Evolutionary conservation across 768 basidiomycete species (phyloP).

Genomic region (Asterophora lycoperdoides): DNA sequence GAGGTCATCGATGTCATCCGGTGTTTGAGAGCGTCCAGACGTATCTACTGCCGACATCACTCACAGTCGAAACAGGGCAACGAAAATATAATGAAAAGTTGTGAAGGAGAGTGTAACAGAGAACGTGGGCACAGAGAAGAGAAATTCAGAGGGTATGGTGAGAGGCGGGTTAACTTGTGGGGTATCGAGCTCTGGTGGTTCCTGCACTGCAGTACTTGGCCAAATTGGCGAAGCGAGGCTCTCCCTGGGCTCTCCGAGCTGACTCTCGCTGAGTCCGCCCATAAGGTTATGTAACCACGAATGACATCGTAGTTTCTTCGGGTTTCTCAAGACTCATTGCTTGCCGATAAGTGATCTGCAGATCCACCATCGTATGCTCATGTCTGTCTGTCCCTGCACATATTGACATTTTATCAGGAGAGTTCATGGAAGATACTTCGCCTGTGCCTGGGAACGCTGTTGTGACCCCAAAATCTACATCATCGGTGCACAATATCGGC

Average conservation of each 20-base stretch:
- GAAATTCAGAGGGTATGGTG: constrained; percentile 3
- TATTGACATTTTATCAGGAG: not conserved
- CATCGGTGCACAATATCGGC: constrained; percentile 61
- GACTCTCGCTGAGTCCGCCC: too few species aligned
- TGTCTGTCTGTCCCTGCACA: not conserved
- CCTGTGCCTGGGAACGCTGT: not conserved
- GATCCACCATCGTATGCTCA: constrained; percentile 3
- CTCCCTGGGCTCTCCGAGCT: too few species aligned
- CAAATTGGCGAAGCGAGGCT: constrained; percentile 12
- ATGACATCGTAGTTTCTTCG: not conserved
- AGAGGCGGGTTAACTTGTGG: constrained; percentile 8
- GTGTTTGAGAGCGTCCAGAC: constrained; percentile 17
- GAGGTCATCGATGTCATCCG: constrained; percentile 53
- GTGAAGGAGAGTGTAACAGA: not conserved
- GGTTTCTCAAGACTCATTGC: too few species aligned
- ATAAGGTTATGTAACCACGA: constrained; percentile 15
- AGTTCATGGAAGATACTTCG: not conserved
- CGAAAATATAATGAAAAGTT: constrained; percentile 2
- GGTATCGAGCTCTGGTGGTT: constrained; percentile 7
- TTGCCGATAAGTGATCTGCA: constrained; percentile 2
- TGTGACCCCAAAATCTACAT: constrained; percentile 35
- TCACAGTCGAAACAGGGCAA: not conserved
- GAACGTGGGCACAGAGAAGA: not conserved
- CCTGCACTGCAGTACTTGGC: constrained; percentile 17
- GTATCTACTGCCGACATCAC: constrained; percentile 7